A percentile compares a stretch with the other conserved stretches of the same genome.
phyloP scores from a whole-genome alignment of 306 rosid species.

The Cicer cuneatum region DNA sequence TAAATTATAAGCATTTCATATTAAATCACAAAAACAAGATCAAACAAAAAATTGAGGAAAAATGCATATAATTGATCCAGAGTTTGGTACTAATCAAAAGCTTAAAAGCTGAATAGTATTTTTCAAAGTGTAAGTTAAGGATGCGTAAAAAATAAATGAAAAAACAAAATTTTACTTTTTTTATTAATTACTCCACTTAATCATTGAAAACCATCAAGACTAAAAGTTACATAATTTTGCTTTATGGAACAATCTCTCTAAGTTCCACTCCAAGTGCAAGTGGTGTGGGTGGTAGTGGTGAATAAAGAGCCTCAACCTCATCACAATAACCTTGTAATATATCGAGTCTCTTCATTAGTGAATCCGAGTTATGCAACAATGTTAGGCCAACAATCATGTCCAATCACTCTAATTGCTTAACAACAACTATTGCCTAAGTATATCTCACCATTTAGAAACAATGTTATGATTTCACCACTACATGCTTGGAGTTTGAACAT shows the following conservation, averaged over 20 bases:
- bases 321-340: slow-evolving; percentile 62
- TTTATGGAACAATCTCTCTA: neutral
- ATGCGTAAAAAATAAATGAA: neutral
- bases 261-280: neutral
- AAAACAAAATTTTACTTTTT: neutral
- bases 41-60: too few relatives aligned
- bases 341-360: slow-evolving; percentile 59
- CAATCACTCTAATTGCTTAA: slow-evolving; percentile 55
- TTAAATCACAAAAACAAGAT: too few relatives aligned
- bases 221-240: neutral
- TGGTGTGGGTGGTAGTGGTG: slow-evolving; percentile 36
- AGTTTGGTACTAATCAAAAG: neutral
- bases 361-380: slow-evolving; percentile 61
- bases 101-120: neutral
- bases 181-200: neutral
- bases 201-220: neutral
- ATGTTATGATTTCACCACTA: slow-evolving; percentile 58
- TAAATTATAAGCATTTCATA: too few relatives aligned
- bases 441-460: slow-evolving; percentile 64
- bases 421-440: slow-evolving; percentile 65
- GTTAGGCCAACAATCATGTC: slow-evolving; percentile 72
- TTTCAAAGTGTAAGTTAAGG: neutral
- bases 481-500: slow-evolving; percentile 63
- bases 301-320: slow-evolving; percentile 28
- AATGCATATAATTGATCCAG: neutral